Base-by-base conservation (phyloP, 2,329 filamentous ascomycete genomes). In the Rosellinia necatrix region DNA sequence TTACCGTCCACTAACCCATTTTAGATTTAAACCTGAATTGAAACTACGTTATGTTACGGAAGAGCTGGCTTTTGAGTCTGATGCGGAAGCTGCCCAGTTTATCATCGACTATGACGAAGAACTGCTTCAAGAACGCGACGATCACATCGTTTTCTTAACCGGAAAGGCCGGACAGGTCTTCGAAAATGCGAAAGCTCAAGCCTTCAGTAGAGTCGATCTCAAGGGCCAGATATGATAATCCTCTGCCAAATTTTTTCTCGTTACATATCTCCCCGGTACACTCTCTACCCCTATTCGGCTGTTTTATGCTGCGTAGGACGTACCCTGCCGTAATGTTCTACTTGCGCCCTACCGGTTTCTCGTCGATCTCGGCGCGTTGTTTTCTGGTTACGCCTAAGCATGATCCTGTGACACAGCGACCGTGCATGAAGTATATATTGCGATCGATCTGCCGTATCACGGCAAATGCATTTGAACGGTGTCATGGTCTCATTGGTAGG, bases 11-110 rank as follows among this genome's bases (percentile, higher is more conserved):
- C 82, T 88, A 76, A 89, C 71, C 17, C 17, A 22, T 15, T 13
- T 13, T 68, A 99, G 94, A 70, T 97, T 96, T 79, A 96, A 96
- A 78, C 90, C 89, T 65, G 89, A 92, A 72, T 84, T 97, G 70
- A 89, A 88, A 68, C 82, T 97, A 64, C 89, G 91, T 64, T 97
- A 96, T 77, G 84, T 99, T 68, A 96, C 92, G 57, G 91, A 97
- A 75, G 93, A 97, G 75, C 88, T 99, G 68, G 92, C 90, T 47
- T 99, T 99, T 73, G 92, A 96, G 74, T 92, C 90, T 57, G 92
- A 96, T 76, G 84, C 89, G 70, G 91, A 96, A 76, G 92, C 92
- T 61, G 89, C 89, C 59, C 89, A 94, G 71, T 99, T 97, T 74
- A 85, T 99, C 70, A 86, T 90, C 68, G 88, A 96, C 63, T 79